Base-by-base conservation (phyloP, 331 rosid genomes). In the Malus hybrid region DNA sequence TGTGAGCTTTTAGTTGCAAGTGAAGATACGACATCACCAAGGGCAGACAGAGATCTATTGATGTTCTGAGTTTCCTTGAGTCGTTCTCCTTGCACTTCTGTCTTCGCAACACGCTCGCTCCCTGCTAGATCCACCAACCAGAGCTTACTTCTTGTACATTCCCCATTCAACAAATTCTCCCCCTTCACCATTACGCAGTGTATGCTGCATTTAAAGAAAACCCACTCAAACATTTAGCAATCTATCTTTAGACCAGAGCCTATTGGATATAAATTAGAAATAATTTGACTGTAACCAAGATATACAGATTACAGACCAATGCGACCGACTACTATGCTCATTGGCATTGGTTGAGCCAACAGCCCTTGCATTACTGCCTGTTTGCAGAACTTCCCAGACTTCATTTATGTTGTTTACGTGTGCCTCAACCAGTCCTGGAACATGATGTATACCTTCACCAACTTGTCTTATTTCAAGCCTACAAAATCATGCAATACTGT, bases 51-150 rank as follows among this genome's bases (percentile, higher is more conserved):
- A 55, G 99, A 94, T 75, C 97, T 82, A 73, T 92, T 94, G 65
- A 92, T 94, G 72, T 94, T 94, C 76, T 92, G 99, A 20, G 99
- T 89, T 90, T 94, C 99, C 88, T 88, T 92, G 55, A 94, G 87
- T 39, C 99, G 82, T 69, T 94, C 99, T 31, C 97, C 99, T 76
- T 86, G 99, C 29, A 94, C 99, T 83, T 94, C 99, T 78, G 97
- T 86, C 85, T 90, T 94, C 1, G 97, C 95, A 19, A 92, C 85
- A 81, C 97, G 87, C 83, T 94, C 99, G 12, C 99, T 94, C 54
- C 99, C 97, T 12, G 99, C 99, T 52, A 94, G 86, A 81, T 94
- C 99, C 80, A 94, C 97, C 83, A 94, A 69, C 99, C 99, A 94
- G 27, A 94, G 75, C 84, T 94, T 92, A 90, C 99, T 94, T 74